Evolutionary conservation across 2,329 filamentous ascomycete genomes (phyloP), one percentile per base, ranked within the genome.

Genomic region (Fusarium transvaalense): DNA sequence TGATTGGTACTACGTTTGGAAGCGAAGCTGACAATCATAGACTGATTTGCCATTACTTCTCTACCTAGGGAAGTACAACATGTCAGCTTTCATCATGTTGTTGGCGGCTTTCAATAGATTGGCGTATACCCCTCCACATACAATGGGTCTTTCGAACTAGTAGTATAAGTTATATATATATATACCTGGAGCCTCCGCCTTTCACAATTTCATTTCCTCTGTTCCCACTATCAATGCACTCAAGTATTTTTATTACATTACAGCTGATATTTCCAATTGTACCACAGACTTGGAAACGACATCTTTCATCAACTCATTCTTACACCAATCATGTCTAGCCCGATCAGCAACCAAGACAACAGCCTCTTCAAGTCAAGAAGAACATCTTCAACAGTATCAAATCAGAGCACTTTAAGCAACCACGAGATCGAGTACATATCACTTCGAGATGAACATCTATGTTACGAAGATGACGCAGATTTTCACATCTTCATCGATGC

Each of bases 401-500:
- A 71, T 43, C 52, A 60, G 34, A 65, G 69, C 31, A 68, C 71
- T 32, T 52, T 71, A 5, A 66, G 58, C 23, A 64, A 65, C 25
- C 56, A 74, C 25, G 72, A 74, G 29, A 39, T 61, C 14, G 72
- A 74, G 43, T 74, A 73, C 51, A 46, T 66, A 27, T 58, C 68
- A n/a, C 60, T 74, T 12, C 68, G 72, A 43, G 72, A 74, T 27
- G 41, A 69, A 9, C 61, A 64, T n/a, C 56, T 74, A 29, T 59
- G 63, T 43, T 74, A 73, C 50, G 72, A 74, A 56, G 72, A 74
- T 9, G 72, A 74, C 38, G 58, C 63, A 27, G 62, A 74, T 35
- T 74, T 74, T 43, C 72, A 74, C 64, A 66, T 60, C 31, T 74
- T 74, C 43, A 74, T 74, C 50, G 69, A 73, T 42, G 69, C 65